Evolutionary conservation across 2,329 filamentous ascomycete genomes (phyloP).

Genomic region (Xylariaceae sp.): DNA sequence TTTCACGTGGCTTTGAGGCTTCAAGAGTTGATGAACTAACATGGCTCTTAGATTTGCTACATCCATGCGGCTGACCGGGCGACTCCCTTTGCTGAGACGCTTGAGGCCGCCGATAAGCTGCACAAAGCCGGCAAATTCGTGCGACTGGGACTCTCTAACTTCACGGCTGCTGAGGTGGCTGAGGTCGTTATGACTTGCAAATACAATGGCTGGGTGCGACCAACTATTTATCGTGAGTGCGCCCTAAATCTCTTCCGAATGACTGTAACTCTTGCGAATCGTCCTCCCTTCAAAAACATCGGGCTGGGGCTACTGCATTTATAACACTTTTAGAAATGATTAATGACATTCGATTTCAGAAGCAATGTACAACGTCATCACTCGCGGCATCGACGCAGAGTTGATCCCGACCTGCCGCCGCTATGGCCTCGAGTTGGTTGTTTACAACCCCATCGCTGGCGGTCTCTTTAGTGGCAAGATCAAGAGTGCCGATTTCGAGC

Average conservation of each 20-base stretch:
- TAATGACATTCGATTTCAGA: conserved; percentile 11
- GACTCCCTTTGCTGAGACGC: conserved; percentile 78
- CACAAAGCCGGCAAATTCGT: conserved; percentile 89
- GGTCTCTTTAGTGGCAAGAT: conserved; percentile 83
- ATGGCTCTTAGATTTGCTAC: conserved; percentile 66
- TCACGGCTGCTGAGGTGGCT: conserved; percentile 84
- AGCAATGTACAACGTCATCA: conserved; percentile 86
- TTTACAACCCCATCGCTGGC: conserved; percentile 83
- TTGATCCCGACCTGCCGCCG: conserved; percentile 74
- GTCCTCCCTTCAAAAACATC: not conserved
- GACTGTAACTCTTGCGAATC: not conserved
- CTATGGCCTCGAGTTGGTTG: conserved; percentile 78
- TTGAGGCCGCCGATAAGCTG: conserved; percentile 77
- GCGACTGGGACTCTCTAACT: conserved; percentile 81
- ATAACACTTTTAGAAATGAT: not conserved
- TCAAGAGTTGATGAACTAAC: conserved; percentile 3
- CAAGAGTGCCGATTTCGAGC: conserved; percentile 67
- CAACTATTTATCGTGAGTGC: conserved; percentile 73
- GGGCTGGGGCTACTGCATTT: not conserved
- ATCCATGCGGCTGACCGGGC: conserved; percentile 73
- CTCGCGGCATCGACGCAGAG: conserved; percentile 75
- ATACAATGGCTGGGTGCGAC: conserved; percentile 79
- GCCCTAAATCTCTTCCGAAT: not conserved
- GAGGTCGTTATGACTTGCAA: conserved; percentile 82
- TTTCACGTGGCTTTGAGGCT: not conserved